Percentiles rank a stretch among this genome's conserved stretches.
Evolutionary conservation across 805 yeast genomes (phyloP).

Genomic region (Starmera amethionina): DNA sequence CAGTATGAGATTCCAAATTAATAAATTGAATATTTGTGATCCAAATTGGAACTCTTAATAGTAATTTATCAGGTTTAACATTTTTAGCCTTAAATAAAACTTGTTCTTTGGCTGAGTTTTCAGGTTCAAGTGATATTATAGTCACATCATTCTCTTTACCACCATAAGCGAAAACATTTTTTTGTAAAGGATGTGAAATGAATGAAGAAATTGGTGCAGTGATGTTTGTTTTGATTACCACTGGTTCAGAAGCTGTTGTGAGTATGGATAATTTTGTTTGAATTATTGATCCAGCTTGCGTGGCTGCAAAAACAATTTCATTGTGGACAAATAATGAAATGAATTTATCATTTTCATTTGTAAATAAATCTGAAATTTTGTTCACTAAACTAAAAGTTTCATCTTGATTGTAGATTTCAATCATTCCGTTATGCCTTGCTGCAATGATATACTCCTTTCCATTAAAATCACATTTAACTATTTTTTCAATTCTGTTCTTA

Average conservation of each 20-base stretch:
- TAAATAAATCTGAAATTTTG: constrained; percentile 4
- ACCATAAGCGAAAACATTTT: constrained; percentile 63
- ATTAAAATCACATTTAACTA: constrained; percentile 17
- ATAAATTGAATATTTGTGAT: constrained; percentile 47
- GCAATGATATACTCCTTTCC: constrained; percentile 26
- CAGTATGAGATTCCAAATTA: constrained; percentile 22
- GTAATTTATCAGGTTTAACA: constrained; percentile 71
- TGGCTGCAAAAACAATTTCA: constrained; percentile 21
- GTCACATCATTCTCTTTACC: constrained; percentile 76
- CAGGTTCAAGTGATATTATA: constrained; percentile 29
- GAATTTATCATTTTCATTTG: constrained; percentile 24
- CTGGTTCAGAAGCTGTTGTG: too few species aligned
- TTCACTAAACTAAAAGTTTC: constrained; percentile 16
- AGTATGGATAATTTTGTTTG: too few species aligned
- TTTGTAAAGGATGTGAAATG: constrained; percentile 34
- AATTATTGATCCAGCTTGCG: constrained; percentile 9
- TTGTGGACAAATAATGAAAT: constrained; percentile 24
- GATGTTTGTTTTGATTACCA: constrained; percentile 13
- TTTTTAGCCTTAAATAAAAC: constrained; percentile 64
- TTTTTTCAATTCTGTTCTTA: constrained; percentile 27
- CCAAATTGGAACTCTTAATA: constrained; percentile 78
- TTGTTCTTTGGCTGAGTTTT: constrained; percentile 17
- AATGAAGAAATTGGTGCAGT: constrained; percentile 41
- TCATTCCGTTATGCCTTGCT: constrained; percentile 36
- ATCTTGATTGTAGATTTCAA: constrained; percentile 29